phyloP scores from a whole-genome alignment of 2,329 filamentous ascomycete genomes.

The Akanthomyces lecanii region DNA sequence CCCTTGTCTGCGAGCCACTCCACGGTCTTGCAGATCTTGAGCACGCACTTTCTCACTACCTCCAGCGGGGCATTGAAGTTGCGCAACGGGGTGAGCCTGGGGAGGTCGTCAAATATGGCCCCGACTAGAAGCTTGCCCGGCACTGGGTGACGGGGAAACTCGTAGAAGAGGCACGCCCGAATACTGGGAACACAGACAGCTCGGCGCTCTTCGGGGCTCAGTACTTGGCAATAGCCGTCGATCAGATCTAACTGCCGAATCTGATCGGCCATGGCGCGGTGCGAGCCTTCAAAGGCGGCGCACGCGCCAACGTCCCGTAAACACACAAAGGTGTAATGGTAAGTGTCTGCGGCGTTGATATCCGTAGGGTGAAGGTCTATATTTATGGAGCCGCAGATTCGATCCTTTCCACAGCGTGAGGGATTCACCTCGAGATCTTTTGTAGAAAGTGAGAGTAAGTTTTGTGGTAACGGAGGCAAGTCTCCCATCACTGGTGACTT shows the following conservation, averaged over 20 bases:
- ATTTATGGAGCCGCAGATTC: background rate
- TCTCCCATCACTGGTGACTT: background rate
- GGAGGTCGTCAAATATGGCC: background rate
- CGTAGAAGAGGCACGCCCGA: background rate
- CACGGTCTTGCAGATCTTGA: constrained; percentile 2
- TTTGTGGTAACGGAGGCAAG: background rate
- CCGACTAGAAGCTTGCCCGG: background rate
- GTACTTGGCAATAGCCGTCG: background rate
- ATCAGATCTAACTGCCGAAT: constrained; percentile 1
- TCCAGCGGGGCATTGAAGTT: background rate
- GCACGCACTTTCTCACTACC: background rate
- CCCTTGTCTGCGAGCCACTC: background rate
- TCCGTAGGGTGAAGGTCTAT: background rate
- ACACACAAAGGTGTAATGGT: background rate
- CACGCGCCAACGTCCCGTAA: background rate
- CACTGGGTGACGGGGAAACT: background rate
- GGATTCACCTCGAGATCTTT: background rate
- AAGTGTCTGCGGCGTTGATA: background rate
- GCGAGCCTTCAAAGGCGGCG: background rate
- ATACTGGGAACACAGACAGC: background rate
- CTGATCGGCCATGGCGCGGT: background rate
- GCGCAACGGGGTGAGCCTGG: background rate
- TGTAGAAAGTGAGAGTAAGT: background rate
- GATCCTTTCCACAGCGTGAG: background rate
- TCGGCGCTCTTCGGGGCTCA: background rate